phyloP scores from a whole-genome alignment of 768 basidiomycete genomes.

The Tylopilus sp. region DNA sequence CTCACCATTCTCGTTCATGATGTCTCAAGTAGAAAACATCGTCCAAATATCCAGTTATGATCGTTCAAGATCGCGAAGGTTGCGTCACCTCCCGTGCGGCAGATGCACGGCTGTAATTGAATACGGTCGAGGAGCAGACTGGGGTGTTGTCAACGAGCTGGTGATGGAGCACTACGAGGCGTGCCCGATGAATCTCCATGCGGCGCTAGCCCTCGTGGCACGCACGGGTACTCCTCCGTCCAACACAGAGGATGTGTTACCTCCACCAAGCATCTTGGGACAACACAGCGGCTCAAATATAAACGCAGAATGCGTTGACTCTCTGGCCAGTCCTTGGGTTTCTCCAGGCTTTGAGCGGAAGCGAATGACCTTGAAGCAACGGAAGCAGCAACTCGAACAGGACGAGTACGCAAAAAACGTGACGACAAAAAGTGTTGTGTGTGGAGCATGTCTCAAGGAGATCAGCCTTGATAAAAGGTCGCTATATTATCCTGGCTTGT shows the following conservation, averaged over 20 bases:
- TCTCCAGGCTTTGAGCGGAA: slow-evolving; percentile 25
- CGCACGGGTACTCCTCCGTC: slow-evolving; percentile 11
- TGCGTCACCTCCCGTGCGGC: slow-evolving; percentile 23
- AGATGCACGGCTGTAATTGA: slow-evolving; percentile 24
- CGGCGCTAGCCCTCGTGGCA: slow-evolving; percentile 7
- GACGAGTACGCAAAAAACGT: slow-evolving; percentile 26
- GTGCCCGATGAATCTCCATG: slow-evolving; percentile 24
- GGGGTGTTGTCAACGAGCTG: slow-evolving; percentile 26
- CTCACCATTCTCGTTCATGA: slow-evolving; percentile 5
- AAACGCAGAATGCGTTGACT: not conserved
- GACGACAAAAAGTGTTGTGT: slow-evolving; percentile 26
- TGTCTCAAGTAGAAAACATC: slow-evolving; percentile 18
- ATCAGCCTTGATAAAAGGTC: slow-evolving; percentile 36
- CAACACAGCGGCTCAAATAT: not conserved
- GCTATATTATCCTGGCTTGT: slow-evolving; percentile 34
- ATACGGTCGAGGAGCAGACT: slow-evolving; percentile 26
- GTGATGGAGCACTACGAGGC: slow-evolving; percentile 26
- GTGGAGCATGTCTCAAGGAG: slow-evolving; percentile 26
- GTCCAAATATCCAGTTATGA: slow-evolving; percentile 7
- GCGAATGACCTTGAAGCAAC: slow-evolving; percentile 26
- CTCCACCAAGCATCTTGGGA: slow-evolving; percentile 3
- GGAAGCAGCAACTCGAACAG: slow-evolving; percentile 27
- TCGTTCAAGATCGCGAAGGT: slow-evolving; percentile 9
- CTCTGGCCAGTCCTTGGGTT: slow-evolving; percentile 8
- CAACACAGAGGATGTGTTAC: slow-evolving; percentile 8